Conservation (phyloP, 108 stramenopile genomes). For the Pseudonitzschia delicatissima region DNA sequence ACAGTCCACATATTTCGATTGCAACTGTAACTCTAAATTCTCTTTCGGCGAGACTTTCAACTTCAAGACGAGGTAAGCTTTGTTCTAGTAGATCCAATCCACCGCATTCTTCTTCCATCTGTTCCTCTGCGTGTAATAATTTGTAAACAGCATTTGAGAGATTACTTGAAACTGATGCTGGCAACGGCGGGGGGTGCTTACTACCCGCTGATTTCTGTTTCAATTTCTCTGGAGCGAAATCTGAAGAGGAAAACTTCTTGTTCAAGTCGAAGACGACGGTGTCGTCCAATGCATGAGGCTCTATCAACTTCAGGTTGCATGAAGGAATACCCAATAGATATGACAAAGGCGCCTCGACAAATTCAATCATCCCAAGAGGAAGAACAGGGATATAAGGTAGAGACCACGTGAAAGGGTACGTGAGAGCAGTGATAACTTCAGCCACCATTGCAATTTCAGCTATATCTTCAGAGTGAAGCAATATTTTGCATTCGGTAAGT, state of each 20-base stretch:
- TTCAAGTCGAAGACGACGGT: constrained; percentile 85
- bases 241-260: constrained; percentile 52
- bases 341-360: constrained; percentile 81
- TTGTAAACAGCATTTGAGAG: constrained; percentile 74
- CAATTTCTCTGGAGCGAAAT: constrained; percentile 41
- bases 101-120: constrained; percentile 57
- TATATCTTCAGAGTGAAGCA: constrained; percentile 78
- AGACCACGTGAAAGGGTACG: constrained; percentile 85
- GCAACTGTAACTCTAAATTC: constrained; percentile 80
- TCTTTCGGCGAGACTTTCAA: constrained; percentile 72
- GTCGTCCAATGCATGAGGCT: constrained; percentile 64
- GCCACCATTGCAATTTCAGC: constrained; percentile 85
- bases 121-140: constrained; percentile 71
- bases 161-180: constrained; percentile 64
- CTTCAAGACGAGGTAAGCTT: constrained; percentile 67
- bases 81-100: constrained; percentile 28
- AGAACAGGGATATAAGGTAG: constrained; percentile 85
- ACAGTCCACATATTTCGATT: constrained; percentile 73
- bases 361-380: constrained; percentile 76
- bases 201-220: constrained; percentile 4
- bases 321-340: constrained; percentile 79
- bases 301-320: constrained; percentile 53
- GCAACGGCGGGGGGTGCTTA: constrained; percentile 67
- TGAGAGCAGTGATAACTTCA: constrained; percentile 78
- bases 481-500: constrained; percentile 81